Percentiles rank a stretch among this genome's conserved stretches.
phyloP scores from a whole-genome alignment of 2,329 filamentous ascomycete genomes.

The Aspergillus sp. region DNA sequence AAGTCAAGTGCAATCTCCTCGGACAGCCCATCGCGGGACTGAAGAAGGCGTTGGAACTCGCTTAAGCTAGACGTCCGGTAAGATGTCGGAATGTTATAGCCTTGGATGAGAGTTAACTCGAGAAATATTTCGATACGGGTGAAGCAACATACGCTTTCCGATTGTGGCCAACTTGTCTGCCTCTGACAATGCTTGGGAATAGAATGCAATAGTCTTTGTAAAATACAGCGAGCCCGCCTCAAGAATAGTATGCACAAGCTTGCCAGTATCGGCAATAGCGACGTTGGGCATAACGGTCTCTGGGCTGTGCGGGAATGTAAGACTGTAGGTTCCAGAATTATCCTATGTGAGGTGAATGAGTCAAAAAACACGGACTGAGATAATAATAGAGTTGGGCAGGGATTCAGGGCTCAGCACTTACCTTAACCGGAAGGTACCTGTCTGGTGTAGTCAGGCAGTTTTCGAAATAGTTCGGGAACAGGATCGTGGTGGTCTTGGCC shows the following conservation, averaged over 20 bases:
- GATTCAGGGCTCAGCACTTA: too few species aligned
- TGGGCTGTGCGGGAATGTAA: slow-evolving; percentile 4
- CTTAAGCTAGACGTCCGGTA: not conserved
- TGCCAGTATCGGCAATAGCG: slow-evolving; percentile 4
- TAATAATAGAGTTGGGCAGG: too few species aligned
- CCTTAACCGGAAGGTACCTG: slow-evolving; percentile 6
- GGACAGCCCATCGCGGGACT: slow-evolving; percentile 4
- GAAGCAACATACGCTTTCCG: not conserved
- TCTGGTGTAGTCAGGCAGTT: slow-evolving; percentile 5
- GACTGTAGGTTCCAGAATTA: slow-evolving; percentile 1
- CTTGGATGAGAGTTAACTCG: not conserved
- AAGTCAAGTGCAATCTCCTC: slow-evolving; percentile 7
- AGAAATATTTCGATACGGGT: not conserved
- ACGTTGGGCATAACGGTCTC: slow-evolving; percentile 6
- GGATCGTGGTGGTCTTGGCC: slow-evolving; percentile 5
- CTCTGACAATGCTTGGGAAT: slow-evolving; percentile 4
- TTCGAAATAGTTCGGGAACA: slow-evolving; percentile 9
- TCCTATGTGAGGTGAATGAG: too few species aligned
- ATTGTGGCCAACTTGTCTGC: slow-evolving; percentile 7
- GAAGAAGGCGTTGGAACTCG: slow-evolving; percentile 5
- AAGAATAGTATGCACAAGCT: slow-evolving; percentile 4
- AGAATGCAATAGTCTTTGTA: slow-evolving; percentile 7
- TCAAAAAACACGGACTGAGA: too few species aligned
- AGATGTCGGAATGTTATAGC: not conserved
- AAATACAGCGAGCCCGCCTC: slow-evolving; percentile 4